phyloP scores from a whole-genome alignment of 129 eudicot species.

The Flaveria ramosissima region DNA sequence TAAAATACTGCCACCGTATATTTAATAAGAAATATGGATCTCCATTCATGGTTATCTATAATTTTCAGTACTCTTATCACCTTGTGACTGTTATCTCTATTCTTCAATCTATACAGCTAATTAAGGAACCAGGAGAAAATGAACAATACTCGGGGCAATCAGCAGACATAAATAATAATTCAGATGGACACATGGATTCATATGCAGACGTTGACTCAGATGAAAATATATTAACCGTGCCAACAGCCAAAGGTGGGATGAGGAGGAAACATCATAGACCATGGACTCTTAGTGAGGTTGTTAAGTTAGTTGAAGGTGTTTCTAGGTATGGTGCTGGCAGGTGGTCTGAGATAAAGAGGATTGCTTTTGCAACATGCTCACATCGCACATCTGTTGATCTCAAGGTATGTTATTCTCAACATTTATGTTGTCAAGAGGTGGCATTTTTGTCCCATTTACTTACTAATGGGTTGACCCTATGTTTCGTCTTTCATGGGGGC shows the following conservation, averaged over 20 bases:
- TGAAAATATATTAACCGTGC: slow-evolving; percentile 52
- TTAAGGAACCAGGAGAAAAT: slow-evolving; percentile 45
- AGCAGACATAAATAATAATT: slow-evolving; percentile 45
- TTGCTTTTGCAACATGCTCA: slow-evolving; percentile 79
- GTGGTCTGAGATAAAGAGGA: slow-evolving; percentile 96
- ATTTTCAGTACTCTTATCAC: neutral
- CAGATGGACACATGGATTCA: slow-evolving; percentile 48
- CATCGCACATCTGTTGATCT: slow-evolving; percentile 96
- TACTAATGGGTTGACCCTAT: neutral
- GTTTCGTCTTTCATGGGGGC: neutral
- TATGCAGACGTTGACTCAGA: slow-evolving; percentile 57
- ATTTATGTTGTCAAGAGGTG: neutral
- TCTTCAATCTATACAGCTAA: slow-evolving; percentile 38
- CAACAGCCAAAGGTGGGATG: slow-evolving; percentile 76
- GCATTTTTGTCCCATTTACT: neutral
- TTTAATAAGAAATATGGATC: slow-evolving; percentile 1
- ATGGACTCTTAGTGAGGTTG: slow-evolving; percentile 89
- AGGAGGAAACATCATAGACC: slow-evolving; percentile 99
- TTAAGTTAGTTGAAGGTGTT: slow-evolving; percentile 94
- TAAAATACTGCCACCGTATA: neutral
- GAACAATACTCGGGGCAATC: slow-evolving; percentile 39
- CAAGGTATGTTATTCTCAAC: slow-evolving; percentile 52
- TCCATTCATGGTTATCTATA: neutral
- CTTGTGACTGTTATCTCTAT: slow-evolving; percentile 10
- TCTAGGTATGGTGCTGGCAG: slow-evolving; percentile 92